Evolutionary conservation across 371 early-diverging fungal species (phyloP), one percentile per base, ranked within the genome.

Genomic region (Mucor irregularis): DNA sequence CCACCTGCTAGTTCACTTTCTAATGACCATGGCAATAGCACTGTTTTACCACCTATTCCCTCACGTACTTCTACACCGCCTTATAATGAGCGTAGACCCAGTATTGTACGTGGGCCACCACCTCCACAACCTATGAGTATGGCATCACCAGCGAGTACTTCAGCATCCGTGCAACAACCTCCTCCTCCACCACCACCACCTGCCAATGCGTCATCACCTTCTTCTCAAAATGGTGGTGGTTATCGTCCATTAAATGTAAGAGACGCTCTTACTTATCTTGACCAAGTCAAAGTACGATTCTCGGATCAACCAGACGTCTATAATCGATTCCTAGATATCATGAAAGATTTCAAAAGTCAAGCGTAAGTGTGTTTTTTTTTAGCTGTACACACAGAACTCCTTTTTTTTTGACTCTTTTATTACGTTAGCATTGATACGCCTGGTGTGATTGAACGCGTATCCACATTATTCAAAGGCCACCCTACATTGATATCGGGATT

Each of bases 261-360:
- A 43, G 99, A 99, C 71, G 99, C 99, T 1, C 77, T 99, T 53
- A 83, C 93, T 7, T 99, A 99, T 73, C 82, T 99, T 51, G 99
- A 99, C 63, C 86, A 91, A 69, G 99, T 99, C 21, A 98, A 96
- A 70, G 82, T 88, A 33, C 92, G 95, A 62, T 99, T 98, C 71
- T 73, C 85, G 19, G 90, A 95, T 58, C 86, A 92, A 37, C 94
- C 98, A 10, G 96, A 93, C 47, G 94, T 98, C 2, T 99, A 99
- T 80, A 97, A 96, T 65, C 84, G 88, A 59, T 99, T 99, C 71
- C 60, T 99, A 64, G 98, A 99, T 67, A 97, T 98, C 28, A 99
- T 99, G 99, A 97, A 97, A 78, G 99, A 99, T 64, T 99, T 98
- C 68, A 99, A 99, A 74, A 90, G 95, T 60, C 94, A 98, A 64